Evolutionary conservation across 768 basidiomycete species (phyloP).

Genomic region (Tephrocybe sp.): DNA sequence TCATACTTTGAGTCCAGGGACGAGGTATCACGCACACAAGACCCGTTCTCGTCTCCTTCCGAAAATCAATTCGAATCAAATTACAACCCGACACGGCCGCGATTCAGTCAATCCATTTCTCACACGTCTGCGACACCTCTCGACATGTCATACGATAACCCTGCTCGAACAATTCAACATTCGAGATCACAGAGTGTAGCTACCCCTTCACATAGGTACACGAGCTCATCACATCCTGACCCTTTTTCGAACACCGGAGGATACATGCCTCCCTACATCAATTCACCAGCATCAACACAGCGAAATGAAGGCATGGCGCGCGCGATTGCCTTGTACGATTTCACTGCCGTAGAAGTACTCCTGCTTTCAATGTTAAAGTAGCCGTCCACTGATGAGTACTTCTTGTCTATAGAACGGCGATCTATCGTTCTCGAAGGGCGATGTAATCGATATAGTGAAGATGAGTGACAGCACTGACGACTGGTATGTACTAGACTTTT

Average conservation of each 20-base stretch:
- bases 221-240: background rate
- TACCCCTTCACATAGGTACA: background rate
- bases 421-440: constrained; percentile 73
- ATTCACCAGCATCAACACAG: constrained; percentile 45
- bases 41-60: constrained; percentile 28
- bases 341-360: constrained; percentile 68
- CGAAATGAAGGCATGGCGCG: constrained; percentile 64
- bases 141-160: constrained; percentile 8
- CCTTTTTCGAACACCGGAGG: background rate
- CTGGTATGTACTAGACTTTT: constrained; percentile 46
- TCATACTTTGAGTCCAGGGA: constrained; percentile 52
- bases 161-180: constrained; percentile 4
- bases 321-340: constrained; percentile 75
- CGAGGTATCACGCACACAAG: constrained; percentile 18
- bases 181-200: constrained; percentile 10
- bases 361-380: background rate
- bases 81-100: constrained; percentile 26
- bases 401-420: constrained; percentile 58
- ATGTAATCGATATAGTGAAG: constrained; percentile 67
- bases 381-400: constrained; percentile 6
- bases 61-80: constrained; percentile 48
- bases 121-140: constrained; percentile 19
- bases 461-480: constrained; percentile 74
- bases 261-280: too few relatives aligned
- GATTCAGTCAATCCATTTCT: constrained; percentile 29